Conservation (phyloP, 768 basidiomycete species). For the Suillus subalutaceus region DNA sequence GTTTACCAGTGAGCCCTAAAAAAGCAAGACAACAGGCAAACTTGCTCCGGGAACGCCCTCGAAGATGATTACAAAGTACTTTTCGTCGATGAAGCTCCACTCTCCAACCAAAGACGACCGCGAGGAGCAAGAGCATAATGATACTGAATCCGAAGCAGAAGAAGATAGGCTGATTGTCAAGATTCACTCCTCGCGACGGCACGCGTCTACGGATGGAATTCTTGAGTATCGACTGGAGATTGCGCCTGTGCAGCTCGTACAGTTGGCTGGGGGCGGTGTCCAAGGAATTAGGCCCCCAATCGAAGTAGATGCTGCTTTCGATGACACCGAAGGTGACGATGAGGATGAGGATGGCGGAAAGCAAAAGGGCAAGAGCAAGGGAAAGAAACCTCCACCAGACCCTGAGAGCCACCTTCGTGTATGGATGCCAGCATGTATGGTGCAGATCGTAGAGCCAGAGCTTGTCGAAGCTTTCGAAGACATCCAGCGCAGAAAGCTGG, state of each 20-base stretch:
- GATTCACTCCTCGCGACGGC: conserved; percentile 66
- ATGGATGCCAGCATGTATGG: conserved; percentile 86
- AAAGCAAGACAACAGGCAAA: conserved; percentile 30
- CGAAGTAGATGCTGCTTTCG: conserved; percentile 45
- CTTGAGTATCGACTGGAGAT: conserved; percentile 84
- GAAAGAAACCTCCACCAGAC: conserved; percentile 43
- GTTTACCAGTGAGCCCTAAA: conserved; percentile 41
- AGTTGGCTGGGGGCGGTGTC: conserved; percentile 66
- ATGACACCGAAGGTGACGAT: conserved; percentile 54
- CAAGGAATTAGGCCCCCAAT: conserved; percentile 57
- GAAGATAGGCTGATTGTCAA: conserved; percentile 25
- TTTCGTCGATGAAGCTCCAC: conserved; percentile 48
- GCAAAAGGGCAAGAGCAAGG: conserved; percentile 33
- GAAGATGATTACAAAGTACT: conserved; percentile 58
- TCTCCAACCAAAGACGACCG: conserved; percentile 17
- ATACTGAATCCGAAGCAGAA: conserved; percentile 14
- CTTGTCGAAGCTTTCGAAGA: conserved; percentile 67
- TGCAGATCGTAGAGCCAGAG: conserved; percentile 64
- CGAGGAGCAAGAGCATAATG: neutral
- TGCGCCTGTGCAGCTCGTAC: conserved; percentile 66
- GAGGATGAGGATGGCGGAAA: conserved; percentile 44
- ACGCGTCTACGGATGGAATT: conserved; percentile 69
- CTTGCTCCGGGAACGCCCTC: conserved; percentile 43
- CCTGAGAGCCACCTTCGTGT: conserved; percentile 62
- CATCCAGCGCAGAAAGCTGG: conserved; percentile 46